Conservation (phyloP, 345 rosid genomes). For the sweet orange (Citrus sinensis) region DNA sequence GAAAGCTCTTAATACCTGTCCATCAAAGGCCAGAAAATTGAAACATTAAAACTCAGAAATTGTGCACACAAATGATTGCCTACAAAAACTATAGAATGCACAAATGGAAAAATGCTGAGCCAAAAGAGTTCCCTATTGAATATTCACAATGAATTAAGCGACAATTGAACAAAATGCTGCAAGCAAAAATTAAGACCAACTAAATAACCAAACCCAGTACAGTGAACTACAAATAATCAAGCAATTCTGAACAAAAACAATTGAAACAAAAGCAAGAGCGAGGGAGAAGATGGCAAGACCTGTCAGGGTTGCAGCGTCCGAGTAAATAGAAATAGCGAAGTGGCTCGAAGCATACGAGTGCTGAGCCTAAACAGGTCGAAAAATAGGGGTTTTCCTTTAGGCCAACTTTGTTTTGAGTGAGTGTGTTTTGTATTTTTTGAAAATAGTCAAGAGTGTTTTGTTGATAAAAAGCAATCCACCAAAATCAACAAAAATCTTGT, state of each 20-base stretch:
- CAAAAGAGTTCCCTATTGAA: not conserved
- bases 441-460: not conserved
- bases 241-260: not conserved
- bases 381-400: not conserved
- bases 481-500: conserved; percentile 9
- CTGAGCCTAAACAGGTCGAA: not conserved
- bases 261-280: not conserved
- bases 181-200: not conserved
- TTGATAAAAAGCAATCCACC: not conserved
- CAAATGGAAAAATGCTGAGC: not conserved
- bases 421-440: too few species aligned
- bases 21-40: not conserved
- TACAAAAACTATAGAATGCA: not conserved
- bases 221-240: not conserved
- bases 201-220: not conserved
- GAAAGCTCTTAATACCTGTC: conserved; percentile 27
- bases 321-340: not conserved
- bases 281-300: conserved; percentile 3
- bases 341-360: not conserved
- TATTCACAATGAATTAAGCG: not conserved
- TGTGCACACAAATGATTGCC: not conserved
- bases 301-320: not conserved
- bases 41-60: not conserved
- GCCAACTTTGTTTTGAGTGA: not conserved
- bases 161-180: not conserved